Percentiles rank a stretch among this genome's conserved stretches.
These are phyloP conservation scores for Escovopsis weberi DNA, from an alignment of 2,329 filamentous ascomycete species.

Conservation along the genomic window DNA sequence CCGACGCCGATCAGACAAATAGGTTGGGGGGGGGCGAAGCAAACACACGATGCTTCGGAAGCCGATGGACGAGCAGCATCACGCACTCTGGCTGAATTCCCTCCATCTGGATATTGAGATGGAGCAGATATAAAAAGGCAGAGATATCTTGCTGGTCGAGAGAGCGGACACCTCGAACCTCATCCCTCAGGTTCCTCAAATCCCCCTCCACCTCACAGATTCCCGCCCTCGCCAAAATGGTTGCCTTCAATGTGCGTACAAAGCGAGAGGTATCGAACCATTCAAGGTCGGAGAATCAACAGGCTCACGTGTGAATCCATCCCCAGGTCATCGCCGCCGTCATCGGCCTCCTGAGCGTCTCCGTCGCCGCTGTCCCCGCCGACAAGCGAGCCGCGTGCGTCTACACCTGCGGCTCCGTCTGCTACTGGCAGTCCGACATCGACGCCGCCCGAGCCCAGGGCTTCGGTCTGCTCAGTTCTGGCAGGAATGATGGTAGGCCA, in stretches of 20 bases:
- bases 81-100: too few relatives aligned
- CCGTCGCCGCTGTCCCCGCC: slow-evolving; percentile 1
- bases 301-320: neutral
- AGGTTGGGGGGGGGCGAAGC: too few relatives aligned
- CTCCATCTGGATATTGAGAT: neutral
- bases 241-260: slow-evolving; percentile 3
- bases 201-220: neutral
- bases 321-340: slow-evolving; percentile 2
- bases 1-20: too few relatives aligned
- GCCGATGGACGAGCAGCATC: too few relatives aligned
- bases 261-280: too few relatives aligned
- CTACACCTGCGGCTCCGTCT: slow-evolving; percentile 3
- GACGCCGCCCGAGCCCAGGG: slow-evolving; percentile 2
- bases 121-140: neutral
- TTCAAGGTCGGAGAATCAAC: accelerated
- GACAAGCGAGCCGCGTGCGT: slow-evolving; percentile 3
- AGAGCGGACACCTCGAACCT: neutral
- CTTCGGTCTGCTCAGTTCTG: slow-evolving; percentile 1
- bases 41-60: too few relatives aligned
- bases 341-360: slow-evolving; percentile 4
- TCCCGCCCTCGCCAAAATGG: neutral
- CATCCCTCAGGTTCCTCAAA: neutral
- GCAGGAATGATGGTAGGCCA: neutral
- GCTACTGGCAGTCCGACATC: slow-evolving; percentile 6
- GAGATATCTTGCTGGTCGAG: neutral